Conservation (phyloP, 176 grass and related monocot genomes). For the Echinochloa phyllopogon region DNA sequence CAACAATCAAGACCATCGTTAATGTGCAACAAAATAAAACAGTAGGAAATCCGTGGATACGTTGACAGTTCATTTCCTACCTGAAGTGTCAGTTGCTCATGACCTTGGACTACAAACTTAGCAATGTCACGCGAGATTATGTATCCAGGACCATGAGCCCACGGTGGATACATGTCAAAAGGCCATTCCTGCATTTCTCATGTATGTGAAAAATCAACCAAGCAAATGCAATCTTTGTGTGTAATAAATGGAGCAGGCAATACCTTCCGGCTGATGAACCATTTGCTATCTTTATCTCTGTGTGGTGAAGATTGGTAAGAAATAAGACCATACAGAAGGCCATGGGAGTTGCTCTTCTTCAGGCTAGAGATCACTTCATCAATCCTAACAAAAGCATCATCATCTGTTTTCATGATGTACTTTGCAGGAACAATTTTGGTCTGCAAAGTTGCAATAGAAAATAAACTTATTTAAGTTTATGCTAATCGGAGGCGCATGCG, state of each 20-base stretch:
- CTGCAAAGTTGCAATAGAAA: slow-evolving; percentile 59
- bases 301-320: slow-evolving; percentile 84
- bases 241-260: slow-evolving; percentile 4
- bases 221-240: neutral
- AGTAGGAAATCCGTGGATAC: neutral
- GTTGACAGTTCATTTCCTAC: slow-evolving; percentile 40
- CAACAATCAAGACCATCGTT: neutral
- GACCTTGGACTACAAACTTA: slow-evolving; percentile 76
- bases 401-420: slow-evolving; percentile 99
- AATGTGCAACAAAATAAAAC: neutral
- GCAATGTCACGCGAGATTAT: slow-evolving; percentile 83
- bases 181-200: slow-evolving; percentile 72
- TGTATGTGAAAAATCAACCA: slow-evolving; percentile 36
- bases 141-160: slow-evolving; percentile 96
- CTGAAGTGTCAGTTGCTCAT: slow-evolving; percentile 73
- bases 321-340: slow-evolving; percentile 88
- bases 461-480: slow-evolving; percentile 5
- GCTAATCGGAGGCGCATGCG: neutral
- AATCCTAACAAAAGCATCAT: slow-evolving; percentile 94
- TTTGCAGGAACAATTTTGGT: slow-evolving; percentile 75
- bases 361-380: slow-evolving; percentile 85
- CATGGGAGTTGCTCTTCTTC: slow-evolving; percentile 56
- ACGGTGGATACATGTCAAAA: slow-evolving; percentile 69
- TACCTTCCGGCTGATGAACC: slow-evolving; percentile 93
- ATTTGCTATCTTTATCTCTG: slow-evolving; percentile 88